phyloP scores from a whole-genome alignment of 768 basidiomycete species.

The Phylloporus sp. region DNA sequence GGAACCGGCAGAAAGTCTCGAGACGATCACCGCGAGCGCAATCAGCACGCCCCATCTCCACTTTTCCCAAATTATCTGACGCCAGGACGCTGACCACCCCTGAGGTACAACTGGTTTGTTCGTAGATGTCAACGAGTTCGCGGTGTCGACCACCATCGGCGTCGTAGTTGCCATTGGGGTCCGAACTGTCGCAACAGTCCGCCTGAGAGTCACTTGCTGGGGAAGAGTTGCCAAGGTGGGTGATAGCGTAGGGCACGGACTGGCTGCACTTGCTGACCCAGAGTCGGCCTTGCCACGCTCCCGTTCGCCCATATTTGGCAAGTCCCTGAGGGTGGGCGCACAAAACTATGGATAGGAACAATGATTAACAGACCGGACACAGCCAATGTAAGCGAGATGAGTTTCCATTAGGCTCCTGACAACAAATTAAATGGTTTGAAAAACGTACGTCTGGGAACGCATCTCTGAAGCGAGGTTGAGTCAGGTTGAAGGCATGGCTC shows the following conservation, averaged over 20 bases:
- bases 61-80: conserved; percentile 71
- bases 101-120: conserved; percentile 32
- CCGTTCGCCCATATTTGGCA: conserved; percentile 92
- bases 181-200: conserved; percentile 19
- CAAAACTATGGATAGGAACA: conserved; percentile 53
- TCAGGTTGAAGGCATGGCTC: conserved; percentile 84
- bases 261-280: conserved; percentile 21
- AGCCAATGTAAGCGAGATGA: conserved; percentile 16
- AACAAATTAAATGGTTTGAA: conserved; percentile 12
- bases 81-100: conserved; percentile 59
- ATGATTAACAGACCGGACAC: conserved; percentile 17
- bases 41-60: conserved; percentile 82
- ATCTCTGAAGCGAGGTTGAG: conserved; percentile 75
- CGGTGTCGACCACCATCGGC: conserved; percentile 12
- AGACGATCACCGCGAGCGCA: conserved; percentile 71
- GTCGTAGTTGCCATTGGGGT: conserved; percentile 11
- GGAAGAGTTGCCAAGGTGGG: conserved; percentile 21
- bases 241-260: conserved; percentile 11
- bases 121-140: conserved; percentile 19
- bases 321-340: conserved; percentile 54
- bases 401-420: conserved; percentile 19
- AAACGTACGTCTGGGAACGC: conserved; percentile 83
- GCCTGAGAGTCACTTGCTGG: conserved; percentile 19
- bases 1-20: conserved; percentile 58
- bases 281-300: conserved; percentile 51